Conservation (phyloP, 108 stramenopile genomes). For the Aurantiochytrium sp. region DNA sequence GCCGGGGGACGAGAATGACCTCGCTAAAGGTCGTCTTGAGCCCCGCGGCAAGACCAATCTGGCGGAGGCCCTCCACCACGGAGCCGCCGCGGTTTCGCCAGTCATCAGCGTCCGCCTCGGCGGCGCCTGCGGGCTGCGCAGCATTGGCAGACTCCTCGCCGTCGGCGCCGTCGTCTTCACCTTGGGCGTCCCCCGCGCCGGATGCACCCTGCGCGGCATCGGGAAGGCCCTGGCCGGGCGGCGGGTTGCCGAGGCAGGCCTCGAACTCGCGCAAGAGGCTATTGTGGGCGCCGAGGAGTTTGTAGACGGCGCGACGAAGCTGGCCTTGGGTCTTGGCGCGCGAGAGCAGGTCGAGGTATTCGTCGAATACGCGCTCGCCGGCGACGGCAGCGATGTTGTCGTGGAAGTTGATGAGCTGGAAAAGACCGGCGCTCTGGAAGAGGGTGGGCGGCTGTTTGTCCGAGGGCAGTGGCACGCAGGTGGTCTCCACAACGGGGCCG, state of each 20-base stretch:
- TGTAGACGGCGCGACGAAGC: background rate
- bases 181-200: background rate
- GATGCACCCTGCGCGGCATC: background rate
- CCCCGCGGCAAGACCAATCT: background rate
- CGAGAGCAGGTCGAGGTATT: background rate
- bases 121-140: too few species aligned
- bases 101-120: background rate
- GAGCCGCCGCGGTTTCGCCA: background rate
- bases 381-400: background rate
- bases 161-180: background rate
- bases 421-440: background rate
- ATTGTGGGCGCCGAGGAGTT: background rate
- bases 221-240: background rate
- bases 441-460: background rate
- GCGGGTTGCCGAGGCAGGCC: background rate
- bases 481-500: too few species aligned
- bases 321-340: background rate
- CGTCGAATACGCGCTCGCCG: background rate
- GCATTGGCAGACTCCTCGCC: too few species aligned
- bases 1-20: background rate
- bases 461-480: background rate
- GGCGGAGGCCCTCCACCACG: background rate
- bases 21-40: background rate
- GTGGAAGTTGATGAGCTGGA: background rate
- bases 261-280: background rate